Evolutionary conservation across 1,284 basidiomycete genomes (phyloP).

Genomic region (Bondarzewia mesenterica): DNA sequence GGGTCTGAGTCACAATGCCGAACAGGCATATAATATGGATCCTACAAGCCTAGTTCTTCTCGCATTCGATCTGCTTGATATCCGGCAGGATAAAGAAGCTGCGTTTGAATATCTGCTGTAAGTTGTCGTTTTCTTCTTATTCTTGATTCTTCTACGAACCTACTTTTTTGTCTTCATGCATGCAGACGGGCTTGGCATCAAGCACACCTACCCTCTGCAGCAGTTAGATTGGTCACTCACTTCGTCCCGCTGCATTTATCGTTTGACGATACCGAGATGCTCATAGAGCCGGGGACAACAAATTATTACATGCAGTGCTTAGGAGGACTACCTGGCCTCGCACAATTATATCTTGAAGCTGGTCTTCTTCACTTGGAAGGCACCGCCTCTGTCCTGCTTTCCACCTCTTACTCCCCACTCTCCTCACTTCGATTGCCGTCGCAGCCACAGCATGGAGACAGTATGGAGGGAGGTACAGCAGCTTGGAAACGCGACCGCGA

Average conservation of each 20-base stretch:
- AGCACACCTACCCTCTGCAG: constrained; percentile 61
- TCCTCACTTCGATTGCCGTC: constrained; percentile 50
- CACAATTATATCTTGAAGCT: constrained; percentile 66
- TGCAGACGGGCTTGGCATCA: constrained; percentile 74
- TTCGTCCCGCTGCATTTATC: constrained; percentile 47
- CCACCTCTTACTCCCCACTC: constrained; percentile 62
- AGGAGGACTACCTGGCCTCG: constrained; percentile 54
- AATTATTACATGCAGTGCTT: constrained; percentile 57
- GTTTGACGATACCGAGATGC: constrained; percentile 16
- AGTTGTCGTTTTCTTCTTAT: constrained; percentile 24
- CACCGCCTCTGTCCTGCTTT: constrained; percentile 54
- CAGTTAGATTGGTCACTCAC: constrained; percentile 64
- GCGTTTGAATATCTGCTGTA: constrained; percentile 77
- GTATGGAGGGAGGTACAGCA: constrained; percentile 42
- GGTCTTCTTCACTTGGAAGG: constrained; percentile 72
- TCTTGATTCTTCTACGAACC: constrained; percentile 4
- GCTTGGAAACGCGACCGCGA: constrained; percentile 66
- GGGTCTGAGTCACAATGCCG: constrained; percentile 41
- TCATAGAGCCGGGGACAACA: constrained; percentile 34
- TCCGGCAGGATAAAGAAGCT: constrained; percentile 60
- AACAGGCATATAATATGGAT: constrained; percentile 71
- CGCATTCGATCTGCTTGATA: constrained; percentile 62
- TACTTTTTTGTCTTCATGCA: constrained; percentile 1
- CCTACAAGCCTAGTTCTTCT: constrained; percentile 67
- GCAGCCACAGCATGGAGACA: constrained; percentile 10